These are phyloP conservation scores for Solanum hybrid DNA, from an alignment of 305 asterid species.

Conservation along the genomic window DNA sequence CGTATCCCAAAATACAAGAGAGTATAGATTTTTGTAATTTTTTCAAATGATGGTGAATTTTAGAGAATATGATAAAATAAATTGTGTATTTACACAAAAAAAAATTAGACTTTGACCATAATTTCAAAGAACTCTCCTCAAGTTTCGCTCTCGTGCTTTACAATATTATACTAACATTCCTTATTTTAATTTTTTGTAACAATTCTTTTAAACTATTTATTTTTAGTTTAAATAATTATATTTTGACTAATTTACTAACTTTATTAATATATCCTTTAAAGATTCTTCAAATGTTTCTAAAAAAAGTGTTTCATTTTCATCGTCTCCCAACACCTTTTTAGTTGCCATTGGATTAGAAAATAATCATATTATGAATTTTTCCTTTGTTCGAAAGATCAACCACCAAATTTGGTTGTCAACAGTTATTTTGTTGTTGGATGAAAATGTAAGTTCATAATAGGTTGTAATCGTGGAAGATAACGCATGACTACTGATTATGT, in stretches of 20 bases:
- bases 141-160: no score
- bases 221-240: no score
- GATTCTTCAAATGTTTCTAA: background rate
- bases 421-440: background rate
- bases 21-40: background rate
- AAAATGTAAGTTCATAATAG: no score
- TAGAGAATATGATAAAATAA: background rate
- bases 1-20: no score
- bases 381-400: background rate
- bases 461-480: background rate
- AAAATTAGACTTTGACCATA: no score
- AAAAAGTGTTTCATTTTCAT: background rate
- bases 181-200: background rate
- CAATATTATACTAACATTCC: no score
- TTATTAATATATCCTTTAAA: background rate
- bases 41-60: background rate
- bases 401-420: background rate
- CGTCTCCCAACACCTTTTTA: background rate
- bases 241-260: background rate
- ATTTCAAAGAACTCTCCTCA: no score
- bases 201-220: no score
- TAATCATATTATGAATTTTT: no score
- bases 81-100: background rate
- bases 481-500: background rate
- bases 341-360: background rate